Conservation (phyloP, 2,329 filamentous ascomycete species). For the Fusarium verticillioides region DNA sequence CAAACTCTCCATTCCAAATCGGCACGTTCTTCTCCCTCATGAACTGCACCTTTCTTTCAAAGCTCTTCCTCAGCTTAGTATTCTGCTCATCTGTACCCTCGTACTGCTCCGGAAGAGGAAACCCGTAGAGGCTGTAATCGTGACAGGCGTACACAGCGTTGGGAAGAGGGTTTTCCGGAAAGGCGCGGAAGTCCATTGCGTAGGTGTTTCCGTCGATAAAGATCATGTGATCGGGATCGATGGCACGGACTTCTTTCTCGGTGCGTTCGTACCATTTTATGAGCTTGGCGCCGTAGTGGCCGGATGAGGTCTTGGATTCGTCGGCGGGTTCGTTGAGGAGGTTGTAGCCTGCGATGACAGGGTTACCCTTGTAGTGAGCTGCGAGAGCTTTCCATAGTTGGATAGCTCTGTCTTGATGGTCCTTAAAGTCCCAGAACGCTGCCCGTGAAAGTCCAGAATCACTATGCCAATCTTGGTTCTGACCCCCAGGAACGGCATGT, state of each 20-base stretch:
- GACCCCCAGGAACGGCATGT: constrained; percentile 57
- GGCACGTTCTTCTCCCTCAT: constrained; percentile 55
- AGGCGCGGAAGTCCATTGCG: constrained; percentile 61
- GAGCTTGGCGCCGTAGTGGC: constrained; percentile 45
- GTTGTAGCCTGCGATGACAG: constrained; percentile 56
- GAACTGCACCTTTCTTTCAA: constrained; percentile 57
- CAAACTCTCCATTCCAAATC: constrained; percentile 65
- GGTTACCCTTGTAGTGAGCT: constrained; percentile 54
- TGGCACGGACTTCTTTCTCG: constrained; percentile 52
- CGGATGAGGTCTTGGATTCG: constrained; percentile 39
- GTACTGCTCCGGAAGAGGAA: constrained; percentile 56
- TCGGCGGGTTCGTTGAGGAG: constrained; percentile 50
- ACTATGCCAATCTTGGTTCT: constrained; percentile 62
- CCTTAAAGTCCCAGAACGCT: constrained; percentile 59
- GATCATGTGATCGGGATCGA: constrained; percentile 61
- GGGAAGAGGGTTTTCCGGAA: constrained; percentile 55
- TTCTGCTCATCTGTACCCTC: constrained; percentile 56
- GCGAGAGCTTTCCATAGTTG: constrained; percentile 58
- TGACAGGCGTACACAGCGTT: constrained; percentile 64
- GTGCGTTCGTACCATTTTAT: constrained; percentile 55
- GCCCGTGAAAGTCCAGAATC: constrained; percentile 53
- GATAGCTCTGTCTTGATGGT: constrained; percentile 58
- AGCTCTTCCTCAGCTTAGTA: constrained; percentile 51
- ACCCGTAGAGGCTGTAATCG: constrained; percentile 64
- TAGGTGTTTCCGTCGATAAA: constrained; percentile 65